phyloP scores from a whole-genome alignment of 345 rosid genomes.

The Litchi chinensis region DNA sequence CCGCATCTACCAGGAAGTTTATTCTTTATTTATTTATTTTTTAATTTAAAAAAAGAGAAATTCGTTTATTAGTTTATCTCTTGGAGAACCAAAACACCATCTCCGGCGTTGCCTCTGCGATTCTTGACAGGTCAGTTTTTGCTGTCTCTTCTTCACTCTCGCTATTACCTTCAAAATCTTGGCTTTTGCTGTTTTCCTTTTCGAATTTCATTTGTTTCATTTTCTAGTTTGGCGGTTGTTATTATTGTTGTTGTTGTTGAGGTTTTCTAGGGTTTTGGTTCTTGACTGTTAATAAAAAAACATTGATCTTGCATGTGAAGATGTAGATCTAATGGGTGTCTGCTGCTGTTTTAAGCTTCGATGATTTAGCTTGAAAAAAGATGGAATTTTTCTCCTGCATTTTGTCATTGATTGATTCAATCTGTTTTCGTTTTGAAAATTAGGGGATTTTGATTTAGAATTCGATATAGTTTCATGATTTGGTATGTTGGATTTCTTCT shows the following conservation, averaged over 20 bases:
- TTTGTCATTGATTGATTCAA: not conserved
- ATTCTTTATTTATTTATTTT: not conserved
- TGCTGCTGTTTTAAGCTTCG: not conserved
- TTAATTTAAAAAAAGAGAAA: not conserved
- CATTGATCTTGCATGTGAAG: not conserved
- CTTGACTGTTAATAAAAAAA: not conserved
- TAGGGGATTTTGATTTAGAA: not conserved
- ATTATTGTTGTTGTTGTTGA: not conserved
- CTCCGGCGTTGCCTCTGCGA: not conserved
- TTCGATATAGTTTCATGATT: not conserved
- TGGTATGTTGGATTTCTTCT: not conserved
- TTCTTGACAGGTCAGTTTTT: slow-evolving; percentile 11
- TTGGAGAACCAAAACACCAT: not conserved
- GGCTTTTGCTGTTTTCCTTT: not conserved
- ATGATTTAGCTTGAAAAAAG: not conserved
- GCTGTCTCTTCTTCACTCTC: not conserved
- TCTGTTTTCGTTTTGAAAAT: not conserved
- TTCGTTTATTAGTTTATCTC: not conserved
- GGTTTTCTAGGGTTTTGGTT: not conserved
- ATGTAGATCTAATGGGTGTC: slow-evolving; percentile 2
- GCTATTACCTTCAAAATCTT: not conserved
- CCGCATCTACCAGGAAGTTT: not conserved
- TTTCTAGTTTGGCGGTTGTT: not conserved
- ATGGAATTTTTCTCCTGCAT: not conserved
- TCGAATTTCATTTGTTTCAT: not conserved